Conservation (phyloP, 129 eudicot genomes). For the Escallonia herrerae region DNA sequence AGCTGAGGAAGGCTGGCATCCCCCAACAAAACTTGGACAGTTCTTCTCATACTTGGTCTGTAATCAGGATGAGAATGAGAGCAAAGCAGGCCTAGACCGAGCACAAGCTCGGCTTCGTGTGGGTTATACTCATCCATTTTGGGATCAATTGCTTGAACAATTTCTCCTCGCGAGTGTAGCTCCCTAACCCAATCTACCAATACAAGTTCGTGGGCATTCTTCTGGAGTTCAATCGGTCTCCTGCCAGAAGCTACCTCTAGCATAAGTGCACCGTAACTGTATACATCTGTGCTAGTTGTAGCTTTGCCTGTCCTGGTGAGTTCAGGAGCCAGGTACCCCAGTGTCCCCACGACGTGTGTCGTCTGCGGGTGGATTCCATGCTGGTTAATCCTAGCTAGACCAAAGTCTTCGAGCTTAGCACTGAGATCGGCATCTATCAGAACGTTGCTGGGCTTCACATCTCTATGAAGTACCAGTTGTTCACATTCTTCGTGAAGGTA, state of each 20-base stretch:
- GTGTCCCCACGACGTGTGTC: slow-evolving; percentile 25
- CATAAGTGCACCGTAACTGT: slow-evolving; percentile 28
- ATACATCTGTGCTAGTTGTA: slow-evolving; percentile 23
- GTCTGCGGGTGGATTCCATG: slow-evolving; percentile 28
- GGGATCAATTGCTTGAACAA: slow-evolving; percentile 20
- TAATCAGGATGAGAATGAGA: slow-evolving; percentile 20
- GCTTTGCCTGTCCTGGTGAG: slow-evolving; percentile 29
- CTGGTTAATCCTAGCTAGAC: slow-evolving; percentile 23
- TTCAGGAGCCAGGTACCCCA: slow-evolving; percentile 33
- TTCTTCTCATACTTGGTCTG: slow-evolving; percentile 32
- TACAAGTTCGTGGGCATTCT: slow-evolving; percentile 14
- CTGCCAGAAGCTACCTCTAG: slow-evolving; percentile 28
- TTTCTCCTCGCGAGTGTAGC: slow-evolving; percentile 16
- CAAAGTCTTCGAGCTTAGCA: slow-evolving; percentile 29
- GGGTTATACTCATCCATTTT: slow-evolving; percentile 10
- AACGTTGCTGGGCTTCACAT: slow-evolving; percentile 29
- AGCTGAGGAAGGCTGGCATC: slow-evolving; percentile 21
- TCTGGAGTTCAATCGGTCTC: slow-evolving; percentile 23
- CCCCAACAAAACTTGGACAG: slow-evolving; percentile 21
- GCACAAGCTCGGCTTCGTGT: slow-evolving; percentile 25
- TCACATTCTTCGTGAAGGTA: slow-evolving; percentile 38
- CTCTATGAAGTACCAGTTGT: slow-evolving; percentile 24
- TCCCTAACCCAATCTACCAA: slow-evolving; percentile 31
- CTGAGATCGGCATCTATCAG: slow-evolving; percentile 31
- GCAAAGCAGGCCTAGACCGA: slow-evolving; percentile 25